Percentiles rank a stretch among this genome's conserved stretches.
phyloP scores from a whole-genome alignment of 768 basidiomycete species.

The Termitomyces sp. region DNA sequence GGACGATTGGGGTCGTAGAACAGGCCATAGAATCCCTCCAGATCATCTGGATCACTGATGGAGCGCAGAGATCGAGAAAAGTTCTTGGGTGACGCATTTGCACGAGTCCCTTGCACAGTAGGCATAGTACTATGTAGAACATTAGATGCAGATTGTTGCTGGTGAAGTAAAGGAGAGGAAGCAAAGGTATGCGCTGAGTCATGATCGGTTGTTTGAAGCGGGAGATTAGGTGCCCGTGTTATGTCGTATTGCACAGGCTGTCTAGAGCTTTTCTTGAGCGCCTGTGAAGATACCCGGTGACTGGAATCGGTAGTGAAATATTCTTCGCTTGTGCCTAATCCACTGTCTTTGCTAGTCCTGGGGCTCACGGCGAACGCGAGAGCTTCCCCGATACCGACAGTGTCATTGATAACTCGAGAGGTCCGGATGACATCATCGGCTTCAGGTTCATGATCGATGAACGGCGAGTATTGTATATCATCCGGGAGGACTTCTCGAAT shows the following conservation, averaged over 20 bases:
- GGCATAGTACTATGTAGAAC: conserved; percentile 1
- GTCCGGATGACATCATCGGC: conserved; percentile 12
- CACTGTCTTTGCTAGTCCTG: conserved; percentile 31
- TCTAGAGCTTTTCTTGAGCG: conserved; percentile 14
- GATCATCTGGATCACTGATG: conserved; percentile 55
- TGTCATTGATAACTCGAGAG: conserved; percentile 35
- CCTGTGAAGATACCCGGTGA: conserved; percentile 4
- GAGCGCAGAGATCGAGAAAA: conserved; percentile 45
- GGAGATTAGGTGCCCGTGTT: conserved; percentile 20
- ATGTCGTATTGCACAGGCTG: conserved; percentile 32
- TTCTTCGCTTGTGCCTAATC: conserved; percentile 41
- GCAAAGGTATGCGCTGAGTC: conserved; percentile 17
- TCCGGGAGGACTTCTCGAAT: conserved; percentile 38
- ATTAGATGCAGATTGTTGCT: conserved; percentile 5
- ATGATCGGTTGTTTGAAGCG: conserved; percentile 9
- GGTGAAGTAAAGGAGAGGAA: conserved; percentile 15
- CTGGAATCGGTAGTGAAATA: conserved; percentile 17
- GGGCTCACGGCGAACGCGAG: conserved; percentile 39
- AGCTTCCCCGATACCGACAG: conserved; percentile 58
- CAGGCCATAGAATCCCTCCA: conserved; percentile 70
- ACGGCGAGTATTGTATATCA: conserved; percentile 46
- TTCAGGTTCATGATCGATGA: conserved; percentile 13
- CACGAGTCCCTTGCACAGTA: neutral
- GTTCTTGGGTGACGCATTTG: conserved; percentile 17
- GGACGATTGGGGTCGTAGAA: conserved; percentile 51